These are phyloP conservation scores for Begonia peltatifolia DNA, from an alignment of 306 rosid species.

Conservation along the genomic window DNA sequence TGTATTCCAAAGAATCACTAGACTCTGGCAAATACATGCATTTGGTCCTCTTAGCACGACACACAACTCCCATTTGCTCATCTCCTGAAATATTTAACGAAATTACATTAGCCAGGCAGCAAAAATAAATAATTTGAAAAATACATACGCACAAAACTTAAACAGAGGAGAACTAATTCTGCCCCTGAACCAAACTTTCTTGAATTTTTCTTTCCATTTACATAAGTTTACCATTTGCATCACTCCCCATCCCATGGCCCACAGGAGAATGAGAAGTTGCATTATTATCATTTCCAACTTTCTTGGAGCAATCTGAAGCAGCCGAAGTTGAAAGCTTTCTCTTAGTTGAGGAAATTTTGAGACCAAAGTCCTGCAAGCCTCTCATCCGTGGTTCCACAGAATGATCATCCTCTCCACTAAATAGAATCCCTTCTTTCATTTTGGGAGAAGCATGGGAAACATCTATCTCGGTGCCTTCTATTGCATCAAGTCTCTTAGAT, in stretches of 20 bases:
- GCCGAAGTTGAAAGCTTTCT: slow-evolving; percentile 23
- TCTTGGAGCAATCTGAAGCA: slow-evolving; percentile 32
- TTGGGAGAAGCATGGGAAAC: slow-evolving; percentile 14
- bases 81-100: slow-evolving; percentile 39
- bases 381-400: slow-evolving; percentile 34
- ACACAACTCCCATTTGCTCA: slow-evolving; percentile 32
- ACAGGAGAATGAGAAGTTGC: slow-evolving; percentile 19
- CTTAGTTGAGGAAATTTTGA: slow-evolving; percentile 27
- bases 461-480: slow-evolving; percentile 19
- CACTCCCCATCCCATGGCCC: slow-evolving; percentile 22
- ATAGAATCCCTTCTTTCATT: slow-evolving; percentile 29
- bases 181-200: slow-evolving; percentile 16
- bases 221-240: slow-evolving; percentile 25
- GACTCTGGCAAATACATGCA: slow-evolving; percentile 50
- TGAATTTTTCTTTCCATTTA: slow-evolving; percentile 13
- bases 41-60: slow-evolving; percentile 64
- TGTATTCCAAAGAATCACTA: slow-evolving; percentile 63
- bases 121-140: slow-evolving; percentile 9
- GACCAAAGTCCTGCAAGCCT: slow-evolving; percentile 61
- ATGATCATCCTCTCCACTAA: slow-evolving; percentile 34
- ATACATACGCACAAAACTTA: slow-evolving; percentile 9
- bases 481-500: slow-evolving; percentile 15
- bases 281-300: slow-evolving; percentile 26
- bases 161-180: slow-evolving; percentile 13
- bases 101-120: slow-evolving; percentile 24